Conservation (phyloP, 768 basidiomycete species). For the Mycena albidolilacea region DNA sequence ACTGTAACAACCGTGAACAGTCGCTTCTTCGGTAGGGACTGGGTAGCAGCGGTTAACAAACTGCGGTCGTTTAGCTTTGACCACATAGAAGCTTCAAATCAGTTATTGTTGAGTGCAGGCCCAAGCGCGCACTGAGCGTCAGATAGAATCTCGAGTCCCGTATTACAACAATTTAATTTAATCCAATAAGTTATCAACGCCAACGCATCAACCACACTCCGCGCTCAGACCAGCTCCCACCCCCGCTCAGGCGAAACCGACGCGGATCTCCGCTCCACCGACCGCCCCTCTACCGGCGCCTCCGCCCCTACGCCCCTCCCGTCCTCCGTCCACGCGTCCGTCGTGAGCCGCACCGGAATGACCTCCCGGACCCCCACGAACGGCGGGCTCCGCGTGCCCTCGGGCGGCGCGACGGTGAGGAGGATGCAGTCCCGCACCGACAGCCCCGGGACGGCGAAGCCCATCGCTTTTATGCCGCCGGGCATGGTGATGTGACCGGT, state of each 20-base stretch:
- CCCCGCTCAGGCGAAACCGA: constrained; percentile 10
- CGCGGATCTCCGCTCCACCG: not conserved
- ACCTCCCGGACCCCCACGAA: constrained; percentile 71
- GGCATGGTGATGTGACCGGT: constrained; percentile 68
- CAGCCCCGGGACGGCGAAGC: constrained; percentile 77
- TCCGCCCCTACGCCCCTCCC: constrained; percentile 49
- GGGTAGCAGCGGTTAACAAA: no score
- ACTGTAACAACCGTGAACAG: no score
- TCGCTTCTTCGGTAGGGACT: no score
- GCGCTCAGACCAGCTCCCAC: no score
- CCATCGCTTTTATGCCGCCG: constrained; percentile 59
- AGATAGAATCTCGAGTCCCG: no score
- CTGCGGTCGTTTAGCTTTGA: no score
- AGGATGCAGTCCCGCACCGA: constrained; percentile 76
- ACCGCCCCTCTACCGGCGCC: constrained; percentile 24
- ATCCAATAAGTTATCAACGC: no score
- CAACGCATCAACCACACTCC: no score
- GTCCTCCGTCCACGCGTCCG: constrained; percentile 68
- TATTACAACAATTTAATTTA: no score
- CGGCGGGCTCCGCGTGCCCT: constrained; percentile 68
- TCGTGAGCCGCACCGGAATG: constrained; percentile 74
- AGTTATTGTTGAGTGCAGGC: no score
- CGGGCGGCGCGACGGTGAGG: constrained; percentile 72
- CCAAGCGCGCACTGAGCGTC: no score
- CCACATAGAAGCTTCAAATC: no score